Evolutionary conservation across 179 eudicot genomes (phyloP), one percentile per base, ranked within the genome.

Genomic region (Silene noctiflora): DNA sequence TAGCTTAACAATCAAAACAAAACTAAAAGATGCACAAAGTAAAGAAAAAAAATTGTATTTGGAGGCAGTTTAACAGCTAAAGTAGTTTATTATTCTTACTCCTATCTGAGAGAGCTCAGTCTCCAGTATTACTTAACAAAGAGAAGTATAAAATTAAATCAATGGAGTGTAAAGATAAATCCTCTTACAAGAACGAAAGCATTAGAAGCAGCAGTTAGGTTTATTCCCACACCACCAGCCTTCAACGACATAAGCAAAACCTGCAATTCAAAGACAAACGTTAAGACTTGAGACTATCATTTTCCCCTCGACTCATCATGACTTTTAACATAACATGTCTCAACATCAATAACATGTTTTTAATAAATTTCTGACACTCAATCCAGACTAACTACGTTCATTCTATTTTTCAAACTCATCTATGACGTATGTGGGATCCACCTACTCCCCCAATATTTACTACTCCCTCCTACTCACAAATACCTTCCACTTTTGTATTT

Each of bases 141-240:
- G 11, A 51, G 42, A 7, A 53, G n/a, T 27, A 16, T 27, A 17
- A 51, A 4, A 3, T 46, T 16, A 71, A 48, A 55, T 7, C 9
- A 71, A 16, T 0, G 71, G 17, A 63, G 31, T 22, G 24, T 4
- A n/a, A n/a, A 22, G 63, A 73, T 39, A 11, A 21, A 71, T 69
- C 33, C n/a, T 59, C 88, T 72, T 90, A 95, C 99, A 91, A 95
- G 73, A 71, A 95, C 88, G 80, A 95, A 95, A 76, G 99, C 99
- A 93, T 93, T 95, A 74, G 96, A 91, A 74, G 99, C 99, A 75
- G 97, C 98, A 62, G 93, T 93, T 53, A 95, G 84, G 79, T 95
- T 95, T 76, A 95, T 93, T 69, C 99, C 99, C 82, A 95, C 99
- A 68, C 99, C 99, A 70, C 99, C 99, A 79, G 99, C 99, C 87